Evolutionary conservation across 768 basidiomycete genomes (phyloP), one percentile per base, ranked within the genome.

Genomic region (Chalciporus piperatus): DNA sequence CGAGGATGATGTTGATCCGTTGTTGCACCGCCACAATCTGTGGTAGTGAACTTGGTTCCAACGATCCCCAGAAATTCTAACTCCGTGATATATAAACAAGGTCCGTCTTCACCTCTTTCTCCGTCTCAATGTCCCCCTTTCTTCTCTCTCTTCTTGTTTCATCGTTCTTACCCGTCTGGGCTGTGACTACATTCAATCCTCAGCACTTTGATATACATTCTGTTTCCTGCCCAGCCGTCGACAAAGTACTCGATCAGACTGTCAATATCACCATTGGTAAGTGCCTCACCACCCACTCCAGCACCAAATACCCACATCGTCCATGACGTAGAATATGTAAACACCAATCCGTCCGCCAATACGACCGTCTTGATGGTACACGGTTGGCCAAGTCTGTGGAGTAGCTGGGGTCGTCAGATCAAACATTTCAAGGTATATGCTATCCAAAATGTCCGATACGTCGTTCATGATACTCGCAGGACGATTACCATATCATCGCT

Each of bases 361-460:
- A 72, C 67, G 13, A 79, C 82, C 0, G 67, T 89, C 3, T 43
- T 90, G 27, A 76, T 90, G 75, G 81, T 89, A 0, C 88, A 90
- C 58, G 88, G 88, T 4, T 90, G 88, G 88, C 88, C 88, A 1
- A 77, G 82, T 56, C 64, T 89, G 4, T 90, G 88, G 88, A 84
- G 81, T 48, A 79, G 77, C 17, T 90, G 87, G 88, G 76, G 82
- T 32, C 77, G 76, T 28, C 88, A 90, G 61, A 87, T 90, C 16
- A 69, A 80, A 45, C 77, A 80, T 53, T 84, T 89, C 64, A 66
- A 83, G 71, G 87, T 79, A 56, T 28, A 62, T 54, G 16, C 3
- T 8, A 2, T 17, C 9, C 37, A 16, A 13, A 6, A 11, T 1
- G 5, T 20, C 17, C 17, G 17, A 12, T 17, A 16, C 13, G 19